Percentiles rank a stretch among this genome's conserved stretches.
Evolutionary conservation across 2,329 filamentous ascomycete genomes (phyloP).

Genomic region (Grosmannia serpens): DNA sequence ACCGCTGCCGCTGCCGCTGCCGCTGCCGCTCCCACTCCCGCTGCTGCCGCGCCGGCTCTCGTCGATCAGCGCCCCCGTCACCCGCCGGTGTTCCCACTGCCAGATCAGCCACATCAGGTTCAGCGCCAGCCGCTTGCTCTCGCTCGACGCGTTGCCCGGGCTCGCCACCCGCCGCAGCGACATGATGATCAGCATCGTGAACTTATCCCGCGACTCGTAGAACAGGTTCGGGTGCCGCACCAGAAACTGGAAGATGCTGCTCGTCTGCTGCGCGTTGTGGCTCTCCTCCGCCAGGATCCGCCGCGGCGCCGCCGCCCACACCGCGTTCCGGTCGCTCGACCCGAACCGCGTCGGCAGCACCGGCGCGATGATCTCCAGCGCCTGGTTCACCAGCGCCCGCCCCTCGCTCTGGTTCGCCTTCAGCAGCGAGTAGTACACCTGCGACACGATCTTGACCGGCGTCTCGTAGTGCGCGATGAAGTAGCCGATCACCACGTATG

Average conservation of each 20-base stretch:
- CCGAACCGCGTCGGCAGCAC: conserved; percentile 78
- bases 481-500: conserved; percentile 93
- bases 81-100: conserved; percentile 80
- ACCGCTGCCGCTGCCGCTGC: too few relatives aligned
- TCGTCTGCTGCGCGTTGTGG: conserved; percentile 90
- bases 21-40: background rate
- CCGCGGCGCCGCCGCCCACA: conserved; percentile 83
- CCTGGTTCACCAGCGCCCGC: conserved; percentile 81
- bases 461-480: conserved; percentile 98
- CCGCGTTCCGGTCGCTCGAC: conserved; percentile 59
- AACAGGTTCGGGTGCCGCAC: conserved; percentile 88
- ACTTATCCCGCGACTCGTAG: conserved; percentile 88
- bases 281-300: conserved; percentile 90
- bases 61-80: conserved; percentile 42
- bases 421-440: conserved; percentile 85
- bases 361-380: conserved; percentile 87
- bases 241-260: conserved; percentile 93
- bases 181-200: conserved; percentile 77
- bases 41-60: conserved; percentile 1
- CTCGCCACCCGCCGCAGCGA: conserved; percentile 80
- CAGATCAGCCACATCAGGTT: conserved; percentile 86
- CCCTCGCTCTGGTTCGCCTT: conserved; percentile 94
- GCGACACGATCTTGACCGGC: conserved; percentile 86
- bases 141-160: conserved; percentile 73
- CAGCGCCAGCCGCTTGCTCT: conserved; percentile 82